Percentiles rank a stretch among this genome's conserved stretches.
Conservation (phyloP, 495 filamentous ascomycete genomes). For the Parachaetomium inaequale region DNA sequence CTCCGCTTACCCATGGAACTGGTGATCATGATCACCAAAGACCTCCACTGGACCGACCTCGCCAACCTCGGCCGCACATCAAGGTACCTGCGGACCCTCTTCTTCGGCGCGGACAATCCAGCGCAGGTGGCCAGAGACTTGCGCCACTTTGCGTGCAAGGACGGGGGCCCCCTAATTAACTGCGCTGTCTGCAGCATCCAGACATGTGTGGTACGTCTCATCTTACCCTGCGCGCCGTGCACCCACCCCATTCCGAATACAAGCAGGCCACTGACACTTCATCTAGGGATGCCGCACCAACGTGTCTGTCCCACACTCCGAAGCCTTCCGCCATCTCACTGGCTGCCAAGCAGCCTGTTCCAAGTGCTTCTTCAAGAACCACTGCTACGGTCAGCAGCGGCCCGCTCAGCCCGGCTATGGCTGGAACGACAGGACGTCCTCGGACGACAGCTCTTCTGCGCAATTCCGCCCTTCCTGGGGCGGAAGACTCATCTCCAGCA, state of each 20-base stretch:
- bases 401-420: not conserved
- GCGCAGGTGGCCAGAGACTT: not conserved
- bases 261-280: not conserved
- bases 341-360: not conserved
- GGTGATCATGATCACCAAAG: not conserved
- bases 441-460: too few species aligned
- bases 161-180: too few species aligned
- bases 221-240: too few species aligned
- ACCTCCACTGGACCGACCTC: conserved; percentile 7
- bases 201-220: not conserved
- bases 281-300: not conserved
- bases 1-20: conserved; percentile 8
- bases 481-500: not conserved
- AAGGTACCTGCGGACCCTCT: not conserved
- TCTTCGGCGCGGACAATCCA: not conserved
- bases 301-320: not conserved
- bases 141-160: not conserved
- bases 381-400: not conserved
- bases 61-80: not conserved
- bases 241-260: not conserved
- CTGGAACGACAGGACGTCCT: not conserved
- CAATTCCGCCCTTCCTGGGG: too few species aligned
- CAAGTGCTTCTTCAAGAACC: conserved; percentile 4
- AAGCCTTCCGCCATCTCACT: not conserved
- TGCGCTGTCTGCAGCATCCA: conserved; percentile 7